Evolutionary conservation across 441 rosid species (phyloP).

Genomic region (Bocquillonia castaneifolia): DNA sequence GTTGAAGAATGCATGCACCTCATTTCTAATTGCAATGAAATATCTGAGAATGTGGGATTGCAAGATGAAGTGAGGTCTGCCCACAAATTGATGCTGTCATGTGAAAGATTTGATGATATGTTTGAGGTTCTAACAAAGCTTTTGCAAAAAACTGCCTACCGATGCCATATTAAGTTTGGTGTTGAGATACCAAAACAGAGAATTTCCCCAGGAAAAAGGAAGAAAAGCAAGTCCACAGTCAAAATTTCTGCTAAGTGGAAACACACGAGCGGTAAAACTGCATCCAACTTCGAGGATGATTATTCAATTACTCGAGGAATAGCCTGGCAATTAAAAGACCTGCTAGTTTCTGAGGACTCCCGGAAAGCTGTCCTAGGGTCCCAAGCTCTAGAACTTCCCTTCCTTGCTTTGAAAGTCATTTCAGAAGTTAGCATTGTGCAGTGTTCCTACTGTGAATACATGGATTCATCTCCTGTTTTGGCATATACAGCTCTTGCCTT

Average conservation of each 20-base stretch:
- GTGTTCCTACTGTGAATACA: conserved; percentile 38
- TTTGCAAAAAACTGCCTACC: conserved; percentile 66
- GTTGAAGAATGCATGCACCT: conserved; percentile 58
- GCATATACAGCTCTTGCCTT: conserved; percentile 72
- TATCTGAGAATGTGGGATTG: conserved; percentile 47
- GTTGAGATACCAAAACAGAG: conserved; percentile 49
- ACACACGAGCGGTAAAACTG: conserved; percentile 42
- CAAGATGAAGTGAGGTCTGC: conserved; percentile 78
- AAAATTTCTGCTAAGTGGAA: conserved; percentile 58
- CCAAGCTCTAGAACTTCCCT: conserved; percentile 43
- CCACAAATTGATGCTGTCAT: conserved; percentile 62
- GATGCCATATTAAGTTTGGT: conserved; percentile 72
- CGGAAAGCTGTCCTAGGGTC: conserved; percentile 53
- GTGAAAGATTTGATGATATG: conserved; percentile 47
- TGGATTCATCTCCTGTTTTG: conserved; percentile 63
- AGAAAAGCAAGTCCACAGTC: conserved; percentile 44
- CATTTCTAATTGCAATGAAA: conserved; percentile 51
- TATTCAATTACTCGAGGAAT: conserved; percentile 65
- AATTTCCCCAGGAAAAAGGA: conserved; percentile 42
- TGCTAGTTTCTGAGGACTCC: conserved; percentile 49
- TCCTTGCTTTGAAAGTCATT: conserved; percentile 61
- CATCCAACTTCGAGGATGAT: conserved; percentile 59
- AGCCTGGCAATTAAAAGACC: conserved; percentile 88
- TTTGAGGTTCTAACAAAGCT: conserved; percentile 47
- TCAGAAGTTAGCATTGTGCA: conserved; percentile 73